Base-by-base conservation (phyloP, 768 basidiomycete genomes). In the Dentipellis sp. region DNA sequence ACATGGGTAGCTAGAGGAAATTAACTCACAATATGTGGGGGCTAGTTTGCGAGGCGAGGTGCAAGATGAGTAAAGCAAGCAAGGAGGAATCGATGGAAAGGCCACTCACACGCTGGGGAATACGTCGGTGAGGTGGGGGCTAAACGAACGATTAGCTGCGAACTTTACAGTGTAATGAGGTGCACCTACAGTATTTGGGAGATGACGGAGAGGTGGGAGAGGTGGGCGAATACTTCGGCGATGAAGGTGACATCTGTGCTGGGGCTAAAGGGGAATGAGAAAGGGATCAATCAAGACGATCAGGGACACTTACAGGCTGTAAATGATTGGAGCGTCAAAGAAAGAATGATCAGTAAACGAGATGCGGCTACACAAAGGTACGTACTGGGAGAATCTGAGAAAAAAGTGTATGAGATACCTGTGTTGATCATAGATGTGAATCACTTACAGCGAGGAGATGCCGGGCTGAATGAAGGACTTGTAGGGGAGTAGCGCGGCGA, bases 161-260 rank as follows among this genome's bases (percentile, higher is more conserved):
- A n/a, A n/a, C 16, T 16, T 6, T n/a, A 55, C 17, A 46, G 17
- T 51, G 29, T 39, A 11, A 21, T 19, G 51, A 21, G 0, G 21
- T 6, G 10, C 4, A 76, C 89, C 61, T 71, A 91, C 91, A 92
- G 68, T 91, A 92, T 79, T 88, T 90, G 55, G 94, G 94, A 37
- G 92, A 94, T 2, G 94, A 81, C 0, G 94, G 94, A 2, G 91
- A 93, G 8, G 86, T 82, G n/a, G 94, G 94, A 3, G 92, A 94
- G 0, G 94, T 92, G 2, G 94, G 94, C 10, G 91, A 94, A 70
- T 94, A 97, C 64, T 86, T 90, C 7, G 93, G 93, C 34, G 91
- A 94, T 4, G 93, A 83, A 0, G 92, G 93, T 8, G 93, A 94
- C 75, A 88, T 80, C 55, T 89, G 85, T 21, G 83, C 79, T 36